phyloP scores from a whole-genome alignment of 768 basidiomycete species.

The Pisolithus sp. region DNA sequence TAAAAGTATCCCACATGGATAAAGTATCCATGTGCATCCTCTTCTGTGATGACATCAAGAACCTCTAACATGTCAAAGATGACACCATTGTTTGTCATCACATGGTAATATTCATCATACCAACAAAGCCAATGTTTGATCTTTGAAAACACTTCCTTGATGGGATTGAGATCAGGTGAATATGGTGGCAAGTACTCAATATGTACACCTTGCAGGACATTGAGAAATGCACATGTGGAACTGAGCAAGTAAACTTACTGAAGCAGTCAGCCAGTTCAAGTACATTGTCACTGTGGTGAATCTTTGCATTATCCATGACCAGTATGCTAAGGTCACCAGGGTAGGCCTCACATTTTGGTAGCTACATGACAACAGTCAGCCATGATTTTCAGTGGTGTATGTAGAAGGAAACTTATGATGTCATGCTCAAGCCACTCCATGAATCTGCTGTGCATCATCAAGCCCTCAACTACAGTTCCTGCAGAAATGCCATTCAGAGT shows the following conservation, averaged over 20 bases:
- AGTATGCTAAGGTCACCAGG: conserved; percentile 12
- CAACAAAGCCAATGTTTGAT: conserved; percentile 23
- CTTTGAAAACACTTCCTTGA: conserved; percentile 34
- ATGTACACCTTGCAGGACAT: conserved; percentile 16
- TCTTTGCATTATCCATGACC: conserved; percentile 14
- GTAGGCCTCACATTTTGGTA: conserved; percentile 14
- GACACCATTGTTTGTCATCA: neutral
- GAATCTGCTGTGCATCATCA: too few relatives aligned
- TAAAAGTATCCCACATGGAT: too few relatives aligned
- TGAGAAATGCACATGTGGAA: neutral
- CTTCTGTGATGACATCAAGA: neutral
- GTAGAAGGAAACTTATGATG: too few relatives aligned
- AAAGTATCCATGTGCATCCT: neutral
- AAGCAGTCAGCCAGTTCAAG: conserved; percentile 18
- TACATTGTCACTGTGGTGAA: conserved; percentile 6
- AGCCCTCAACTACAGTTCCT: too few relatives aligned
- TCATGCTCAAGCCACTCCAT: too few relatives aligned
- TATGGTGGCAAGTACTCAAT: conserved; percentile 31
- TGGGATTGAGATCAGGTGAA: conserved; percentile 36
- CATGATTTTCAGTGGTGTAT: too few relatives aligned
- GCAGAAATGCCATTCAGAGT: too few relatives aligned
- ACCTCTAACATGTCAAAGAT: too few relatives aligned
- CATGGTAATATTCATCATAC: neutral
- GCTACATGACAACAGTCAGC: conserved; percentile 19
- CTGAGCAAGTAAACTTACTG: conserved; percentile 5